These are phyloP conservation scores for Trichoderma sp. DNA, from an alignment of 2,329 filamentous ascomycete species.

Conservation along the genomic window DNA sequence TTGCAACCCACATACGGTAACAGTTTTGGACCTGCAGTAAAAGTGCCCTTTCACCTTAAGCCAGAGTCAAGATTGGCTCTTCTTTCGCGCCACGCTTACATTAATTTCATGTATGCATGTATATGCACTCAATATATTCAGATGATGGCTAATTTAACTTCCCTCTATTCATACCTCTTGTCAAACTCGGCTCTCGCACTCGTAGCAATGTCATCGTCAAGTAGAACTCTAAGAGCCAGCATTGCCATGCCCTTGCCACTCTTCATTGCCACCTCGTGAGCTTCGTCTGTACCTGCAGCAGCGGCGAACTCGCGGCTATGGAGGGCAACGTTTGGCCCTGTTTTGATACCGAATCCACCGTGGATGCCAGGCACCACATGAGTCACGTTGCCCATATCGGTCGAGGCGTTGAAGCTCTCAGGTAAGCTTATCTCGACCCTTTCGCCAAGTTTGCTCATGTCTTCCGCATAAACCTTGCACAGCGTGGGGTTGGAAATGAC, in stretches of 20 bases:
- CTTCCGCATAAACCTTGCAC: conserved; percentile 44
- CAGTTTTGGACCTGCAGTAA: background rate
- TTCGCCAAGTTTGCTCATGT: conserved; percentile 44
- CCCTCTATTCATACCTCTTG: background rate
- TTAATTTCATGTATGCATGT: background rate
- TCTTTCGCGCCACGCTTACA: too few species aligned
- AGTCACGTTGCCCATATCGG: conserved; percentile 55
- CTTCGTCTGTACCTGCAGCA: conserved; percentile 44
- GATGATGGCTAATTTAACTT: background rate
- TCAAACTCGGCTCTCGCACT: conserved; percentile 28
- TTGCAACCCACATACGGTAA: background rate
- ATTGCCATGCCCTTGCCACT: conserved; percentile 49
- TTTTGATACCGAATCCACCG: conserved; percentile 48
- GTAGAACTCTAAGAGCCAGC: conserved; percentile 36
- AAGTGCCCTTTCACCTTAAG: background rate
- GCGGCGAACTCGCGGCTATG: conserved; percentile 47
- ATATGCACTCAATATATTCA: too few species aligned
- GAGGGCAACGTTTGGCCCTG: conserved; percentile 36
- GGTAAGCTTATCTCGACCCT: conserved; percentile 39
- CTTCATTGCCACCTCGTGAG: conserved; percentile 43
- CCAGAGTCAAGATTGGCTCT: background rate
- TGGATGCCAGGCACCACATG: conserved; percentile 51
- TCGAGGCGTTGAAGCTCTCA: conserved; percentile 43
- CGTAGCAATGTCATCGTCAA: conserved; percentile 26
- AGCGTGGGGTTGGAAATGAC: conserved; percentile 47